Evolutionary conservation across 345 rosid species (phyloP), one percentile per base, ranked within the genome.

Genomic region (Lepidium sativum): DNA sequence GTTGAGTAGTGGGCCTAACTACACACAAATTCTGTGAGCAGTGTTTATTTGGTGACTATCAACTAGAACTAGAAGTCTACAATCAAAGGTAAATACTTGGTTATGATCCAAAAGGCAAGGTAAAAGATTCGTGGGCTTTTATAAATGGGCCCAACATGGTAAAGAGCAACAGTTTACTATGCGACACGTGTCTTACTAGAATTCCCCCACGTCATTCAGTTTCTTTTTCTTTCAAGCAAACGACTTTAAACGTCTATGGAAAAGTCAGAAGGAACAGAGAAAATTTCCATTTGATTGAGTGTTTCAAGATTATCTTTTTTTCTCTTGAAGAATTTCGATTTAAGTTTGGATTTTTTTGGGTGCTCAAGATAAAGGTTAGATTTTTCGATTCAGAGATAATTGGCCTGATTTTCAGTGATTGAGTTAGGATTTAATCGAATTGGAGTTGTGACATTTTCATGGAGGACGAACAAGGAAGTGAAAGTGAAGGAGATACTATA

Each of bases 381-480:
- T 6, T 27, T 27, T 27, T 6, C 0, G 59, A 54, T 15, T 27
- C 0, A 2, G 10, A 34, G 56, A 33, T 37, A 12, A 35, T 33
- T 20, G 69, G 53, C 25, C 31, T 54, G 33, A 42, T 20, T 5
- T 27, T 27, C 33, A 35, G 52, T 33, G 31, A 10, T 53, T 14
- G 43, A 18, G 4, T 63, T 65, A 38, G 73, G 55, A 52, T 66
- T 66, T 6, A 37, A 4, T 8, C 47, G 6, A 20, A 42, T 42
- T 14, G 31, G 1, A 27, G 23, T 10, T 9, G 33, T 0, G 31
- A 31, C 5, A 32, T n/a, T 54, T 67, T 18, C 13, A 81, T 84
- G 89, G 83, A 76, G 47, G 79, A 77, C 57, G 71, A 67, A 58
- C 18, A 17, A 12, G 81, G 73, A 65, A 75, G 35, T 23, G 79